A percentile compares a stretch with the other conserved stretches of the same genome.
Conservation (phyloP, 352 stramenopile genomes). For the Elongisporangium anandrum region DNA sequence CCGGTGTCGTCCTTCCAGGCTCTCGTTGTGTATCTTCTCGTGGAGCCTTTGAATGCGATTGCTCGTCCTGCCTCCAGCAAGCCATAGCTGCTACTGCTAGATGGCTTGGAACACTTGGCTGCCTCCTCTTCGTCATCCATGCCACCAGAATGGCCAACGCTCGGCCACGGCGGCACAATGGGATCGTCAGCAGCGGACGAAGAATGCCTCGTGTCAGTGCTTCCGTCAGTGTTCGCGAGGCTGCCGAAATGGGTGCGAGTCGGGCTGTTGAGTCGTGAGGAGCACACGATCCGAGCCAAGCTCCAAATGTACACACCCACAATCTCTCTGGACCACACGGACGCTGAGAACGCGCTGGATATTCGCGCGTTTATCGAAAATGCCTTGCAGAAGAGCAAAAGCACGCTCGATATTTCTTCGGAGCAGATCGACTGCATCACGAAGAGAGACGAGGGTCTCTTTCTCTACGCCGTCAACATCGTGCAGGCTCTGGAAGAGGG, state of each 20-base stretch:
- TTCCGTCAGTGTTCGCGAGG: slow-evolving; percentile 40
- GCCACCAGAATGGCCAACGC: background rate
- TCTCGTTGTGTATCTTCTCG: slow-evolving; percentile 44
- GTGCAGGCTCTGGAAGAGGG: slow-evolving; percentile 56
- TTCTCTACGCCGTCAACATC: slow-evolving; percentile 75
- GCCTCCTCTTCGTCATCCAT: slow-evolving; percentile 11
- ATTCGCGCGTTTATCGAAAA: slow-evolving; percentile 14
- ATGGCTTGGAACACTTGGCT: slow-evolving; percentile 60
- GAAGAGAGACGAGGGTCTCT: slow-evolving; percentile 53
- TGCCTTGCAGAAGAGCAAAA: slow-evolving; percentile 1
- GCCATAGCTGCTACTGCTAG: slow-evolving; percentile 54
- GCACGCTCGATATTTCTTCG: slow-evolving; percentile 11
- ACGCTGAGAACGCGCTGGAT: slow-evolving; percentile 45
- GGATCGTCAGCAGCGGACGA: slow-evolving; percentile 15
- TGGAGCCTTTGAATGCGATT: slow-evolving; percentile 66
- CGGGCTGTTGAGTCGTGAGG: slow-evolving; percentile 59
- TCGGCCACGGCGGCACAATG: background rate
- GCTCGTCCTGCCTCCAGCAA: slow-evolving; percentile 41
- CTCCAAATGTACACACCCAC: slow-evolving; percentile 46
- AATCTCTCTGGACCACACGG: slow-evolving; percentile 39
- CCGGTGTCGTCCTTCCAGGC: slow-evolving; percentile 60
- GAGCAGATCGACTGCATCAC: slow-evolving; percentile 47
- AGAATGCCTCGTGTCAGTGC: slow-evolving; percentile 56
- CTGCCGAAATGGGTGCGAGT: slow-evolving; percentile 67
- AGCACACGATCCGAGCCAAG: slow-evolving; percentile 48